Percentiles rank a stretch among this genome's conserved stretches.
Conservation (phyloP, 495 filamentous ascomycete species). For the Mycothermus thermophilus region DNA sequence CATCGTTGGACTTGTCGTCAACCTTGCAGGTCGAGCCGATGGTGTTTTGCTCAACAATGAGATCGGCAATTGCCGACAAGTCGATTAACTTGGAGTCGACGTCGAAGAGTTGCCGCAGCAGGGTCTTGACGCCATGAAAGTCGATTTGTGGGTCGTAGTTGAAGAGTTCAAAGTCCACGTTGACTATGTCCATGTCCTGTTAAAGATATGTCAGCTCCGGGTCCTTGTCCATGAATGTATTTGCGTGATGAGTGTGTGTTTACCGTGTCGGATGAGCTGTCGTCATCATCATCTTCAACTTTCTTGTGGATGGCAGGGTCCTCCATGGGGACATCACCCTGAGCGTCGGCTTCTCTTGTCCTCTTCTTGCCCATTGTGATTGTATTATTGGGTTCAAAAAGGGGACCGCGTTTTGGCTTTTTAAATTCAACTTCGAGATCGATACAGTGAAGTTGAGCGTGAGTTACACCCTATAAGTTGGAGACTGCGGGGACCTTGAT, state of each 20-base stretch:
- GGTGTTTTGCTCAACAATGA: constrained; percentile 77
- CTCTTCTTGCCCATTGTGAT: constrained; percentile 12
- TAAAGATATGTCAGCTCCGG: too few relatives aligned
- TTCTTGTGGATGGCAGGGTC: constrained; percentile 5
- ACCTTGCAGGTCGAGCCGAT: constrained; percentile 93
- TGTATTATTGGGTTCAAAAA: background rate
- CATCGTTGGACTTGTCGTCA: constrained; percentile 84
- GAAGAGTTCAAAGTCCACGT: constrained; percentile 98
- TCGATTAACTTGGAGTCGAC: constrained; percentile 72
- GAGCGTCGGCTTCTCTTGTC: constrained; percentile 14
- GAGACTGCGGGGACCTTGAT: constrained; percentile 10
- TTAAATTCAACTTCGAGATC: background rate
- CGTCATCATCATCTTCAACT: background rate
- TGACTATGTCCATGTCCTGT: constrained; percentile 76
- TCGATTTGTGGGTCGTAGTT: constrained; percentile 82
- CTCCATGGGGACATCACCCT: constrained; percentile 8
- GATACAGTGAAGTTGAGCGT: background rate
- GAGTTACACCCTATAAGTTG: background rate
- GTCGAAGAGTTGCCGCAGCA: constrained; percentile 90
- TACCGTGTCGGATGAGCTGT: constrained; percentile 8
- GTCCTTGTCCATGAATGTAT: too few relatives aligned
- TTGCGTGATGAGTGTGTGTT: too few relatives aligned
- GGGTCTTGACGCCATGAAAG: constrained; percentile 85
- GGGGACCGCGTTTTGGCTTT: background rate
- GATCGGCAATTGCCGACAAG: constrained; percentile 68